Conservation (phyloP, 2,329 filamentous ascomycete species). For the Colletotrichum salicis region DNA sequence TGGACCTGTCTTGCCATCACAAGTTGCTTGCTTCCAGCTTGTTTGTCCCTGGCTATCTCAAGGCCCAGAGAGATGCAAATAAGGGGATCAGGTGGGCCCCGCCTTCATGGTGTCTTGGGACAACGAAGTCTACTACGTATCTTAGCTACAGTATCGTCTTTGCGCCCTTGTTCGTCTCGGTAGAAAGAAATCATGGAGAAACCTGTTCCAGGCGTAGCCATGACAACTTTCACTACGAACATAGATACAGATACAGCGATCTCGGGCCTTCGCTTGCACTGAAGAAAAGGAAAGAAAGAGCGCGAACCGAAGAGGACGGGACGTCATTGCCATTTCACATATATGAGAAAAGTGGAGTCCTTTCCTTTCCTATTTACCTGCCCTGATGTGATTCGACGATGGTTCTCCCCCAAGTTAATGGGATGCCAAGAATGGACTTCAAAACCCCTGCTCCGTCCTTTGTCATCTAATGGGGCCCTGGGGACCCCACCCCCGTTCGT, state of each 20-base stretch:
- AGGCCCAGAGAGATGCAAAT: neutral
- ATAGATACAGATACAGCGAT: neutral
- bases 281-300: neutral
- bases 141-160: too few species aligned
- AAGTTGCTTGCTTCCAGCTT: neutral
- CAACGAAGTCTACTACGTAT: too few species aligned
- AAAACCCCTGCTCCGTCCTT: neutral
- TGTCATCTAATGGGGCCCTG: neutral
- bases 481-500: neutral
- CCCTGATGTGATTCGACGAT: neutral
- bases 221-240: neutral
- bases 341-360: constrained; percentile 17
- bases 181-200: neutral
- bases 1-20: neutral
- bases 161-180: neutral
- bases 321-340: constrained; percentile 22
- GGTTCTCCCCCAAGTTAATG: neutral
- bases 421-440: neutral
- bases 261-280: neutral
- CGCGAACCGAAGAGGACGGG: neutral
- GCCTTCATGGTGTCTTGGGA: neutral
- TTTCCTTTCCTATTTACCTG: neutral
- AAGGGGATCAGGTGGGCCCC: neutral
- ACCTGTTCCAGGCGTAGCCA: neutral
- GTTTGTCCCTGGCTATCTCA: too few species aligned